Evolutionary conservation across 2,329 filamentous ascomycete species (phyloP).

Genomic region (Sporothrix euskadiensis): DNA sequence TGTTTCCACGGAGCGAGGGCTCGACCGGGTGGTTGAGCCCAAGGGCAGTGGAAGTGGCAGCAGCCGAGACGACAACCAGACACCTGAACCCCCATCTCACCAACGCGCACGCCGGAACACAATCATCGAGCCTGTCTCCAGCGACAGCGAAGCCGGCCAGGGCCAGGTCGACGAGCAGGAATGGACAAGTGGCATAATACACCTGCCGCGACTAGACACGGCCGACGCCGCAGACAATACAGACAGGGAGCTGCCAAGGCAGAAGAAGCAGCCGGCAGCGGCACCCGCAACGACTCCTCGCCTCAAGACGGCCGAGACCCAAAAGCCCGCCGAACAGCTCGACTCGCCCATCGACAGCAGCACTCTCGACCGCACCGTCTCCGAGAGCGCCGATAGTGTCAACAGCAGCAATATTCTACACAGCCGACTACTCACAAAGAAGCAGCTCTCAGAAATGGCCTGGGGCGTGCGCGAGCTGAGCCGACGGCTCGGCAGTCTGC

Average conservation of each 20-base stretch:
- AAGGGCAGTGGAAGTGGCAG: conserved; percentile 36
- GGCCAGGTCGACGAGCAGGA: conserved; percentile 58
- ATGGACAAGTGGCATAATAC: conserved; percentile 53
- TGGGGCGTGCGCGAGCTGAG: conserved; percentile 91
- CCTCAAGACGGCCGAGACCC: background rate
- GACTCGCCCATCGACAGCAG: background rate
- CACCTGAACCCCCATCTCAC: conserved; percentile 15
- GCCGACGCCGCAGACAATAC: conserved; percentile 36
- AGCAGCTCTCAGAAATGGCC: conserved; percentile 93
- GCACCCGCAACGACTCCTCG: background rate
- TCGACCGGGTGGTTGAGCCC: conserved; percentile 40
- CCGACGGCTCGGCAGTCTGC: conserved; percentile 79
- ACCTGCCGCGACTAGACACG: background rate
- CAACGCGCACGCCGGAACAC: conserved; percentile 25
- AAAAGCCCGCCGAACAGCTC: background rate
- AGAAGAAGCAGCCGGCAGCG: conserved; percentile 42
- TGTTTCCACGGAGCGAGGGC: conserved; percentile 36
- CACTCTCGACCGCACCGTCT: background rate
- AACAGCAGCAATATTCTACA: conserved; percentile 43
- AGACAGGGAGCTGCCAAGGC: conserved; percentile 36
- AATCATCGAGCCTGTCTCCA: conserved; percentile 46
- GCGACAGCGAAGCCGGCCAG: conserved; percentile 53
- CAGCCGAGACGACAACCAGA: conserved; percentile 3
- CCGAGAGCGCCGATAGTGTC: background rate
- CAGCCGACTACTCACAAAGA: conserved; percentile 85